A percentile compares a stretch with the other conserved stretches of the same genome.
phyloP scores from a whole-genome alignment of 192 early-diverging fungal species.

The Backusella liffmaniae region DNA sequence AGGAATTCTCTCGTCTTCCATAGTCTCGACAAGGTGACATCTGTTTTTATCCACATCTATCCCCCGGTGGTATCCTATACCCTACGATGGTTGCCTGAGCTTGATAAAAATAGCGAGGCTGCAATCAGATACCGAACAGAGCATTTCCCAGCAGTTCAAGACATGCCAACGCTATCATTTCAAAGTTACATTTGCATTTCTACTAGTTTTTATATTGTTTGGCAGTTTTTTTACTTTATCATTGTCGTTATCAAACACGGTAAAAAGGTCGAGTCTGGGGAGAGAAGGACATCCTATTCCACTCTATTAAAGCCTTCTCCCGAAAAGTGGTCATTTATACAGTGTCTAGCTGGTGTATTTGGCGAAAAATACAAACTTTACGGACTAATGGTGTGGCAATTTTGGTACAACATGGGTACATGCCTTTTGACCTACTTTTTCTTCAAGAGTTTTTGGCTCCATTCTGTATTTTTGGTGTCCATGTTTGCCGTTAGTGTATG shows the following conservation, averaged over 20 bases:
- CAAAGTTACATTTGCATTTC: conserved; percentile 14
- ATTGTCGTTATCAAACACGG: conserved; percentile 26
- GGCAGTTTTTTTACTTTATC: conserved; percentile 30
- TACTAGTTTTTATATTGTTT: conserved; percentile 19
- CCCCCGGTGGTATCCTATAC: conserved; percentile 55
- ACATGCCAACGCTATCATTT: conserved; percentile 10
- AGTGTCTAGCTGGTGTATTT: conserved; percentile 41
- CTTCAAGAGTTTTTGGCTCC: conserved; percentile 51
- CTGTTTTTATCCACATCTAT: conserved; percentile 61
- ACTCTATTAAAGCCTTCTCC: conserved; percentile 53
- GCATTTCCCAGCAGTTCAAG: conserved; percentile 47
- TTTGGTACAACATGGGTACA: conserved; percentile 51
- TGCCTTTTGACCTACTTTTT: conserved; percentile 44
- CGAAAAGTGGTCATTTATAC: conserved; percentile 28
- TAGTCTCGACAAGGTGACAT: conserved; percentile 65
- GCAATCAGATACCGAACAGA: conserved; percentile 32
- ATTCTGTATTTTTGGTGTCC: conserved; percentile 50
- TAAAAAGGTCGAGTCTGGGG: conserved; percentile 35
- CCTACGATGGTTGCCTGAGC: conserved; percentile 54
- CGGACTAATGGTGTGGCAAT: conserved; percentile 59
- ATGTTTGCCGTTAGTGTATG: conserved; percentile 55
- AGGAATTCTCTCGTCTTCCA: conserved; percentile 55
- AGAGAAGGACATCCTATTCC: conserved; percentile 54
- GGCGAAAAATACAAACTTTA: conserved; percentile 48
- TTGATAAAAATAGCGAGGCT: conserved; percentile 9